Evolutionary conservation across 805 yeast genomes (phyloP), one percentile per base, ranked within the genome.

Genomic region (Wickerhamomyces queroliae): DNA sequence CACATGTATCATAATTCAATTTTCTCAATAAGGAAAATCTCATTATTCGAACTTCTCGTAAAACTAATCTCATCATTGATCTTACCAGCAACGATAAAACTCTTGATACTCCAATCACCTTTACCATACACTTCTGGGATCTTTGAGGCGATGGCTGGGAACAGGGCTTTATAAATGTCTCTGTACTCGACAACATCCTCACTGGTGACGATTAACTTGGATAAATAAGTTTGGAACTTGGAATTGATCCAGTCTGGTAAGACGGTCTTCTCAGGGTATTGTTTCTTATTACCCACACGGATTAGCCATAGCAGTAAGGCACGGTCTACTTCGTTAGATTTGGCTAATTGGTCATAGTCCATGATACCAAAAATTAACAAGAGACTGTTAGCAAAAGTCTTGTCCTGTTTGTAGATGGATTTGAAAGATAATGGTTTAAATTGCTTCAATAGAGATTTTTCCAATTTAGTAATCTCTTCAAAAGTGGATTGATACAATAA

Each of bases 251-350:
- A 81, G 3, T 65, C 63, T 1, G 87, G 84, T 15, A 75, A 58
- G 0, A 38, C 38, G 22, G 39, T 39, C 3, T 46, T 57, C 5
- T 40, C 50, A 12, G 38, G 13, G 27, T 64, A 70, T 8, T 53
- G 52, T 16, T 56, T 56, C 22, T 62, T 64, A 53, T 80, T 82
- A 41, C 67, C 62, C 41, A 76, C 71, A 48, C 88, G 67, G 26
- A 83, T 74, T 20, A 83, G 62, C 76, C 82, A 84, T 29, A 84
- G 57, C 17, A 80, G 56, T 57, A 84, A 63, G 2, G 74, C 72
- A 47, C 80, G 83, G 40, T 79, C 80, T 41, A 77, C 61, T 34
- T 77, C 66, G 31, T 69, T 65, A 32, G 73, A 64, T 2, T 70
- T 50, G 7, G 42, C 31, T 13, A 83, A 49, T 34, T 74, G 78